A percentile compares a stretch with the other conserved stretches of the same genome.
These are phyloP conservation scores for Mercurialis annua DNA, from an alignment of 345 rosid genomes.

Conservation along the genomic window DNA sequence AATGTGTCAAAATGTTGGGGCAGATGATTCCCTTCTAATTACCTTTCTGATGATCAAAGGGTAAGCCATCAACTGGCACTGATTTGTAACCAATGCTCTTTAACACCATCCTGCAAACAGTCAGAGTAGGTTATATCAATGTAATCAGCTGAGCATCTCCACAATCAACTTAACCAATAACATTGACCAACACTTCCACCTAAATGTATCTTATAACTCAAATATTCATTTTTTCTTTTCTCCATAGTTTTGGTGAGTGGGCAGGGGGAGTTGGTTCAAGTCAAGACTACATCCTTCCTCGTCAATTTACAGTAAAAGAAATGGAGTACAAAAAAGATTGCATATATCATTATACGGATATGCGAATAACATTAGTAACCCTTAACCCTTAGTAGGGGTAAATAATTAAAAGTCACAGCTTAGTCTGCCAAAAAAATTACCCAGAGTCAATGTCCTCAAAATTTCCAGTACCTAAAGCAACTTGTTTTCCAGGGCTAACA, in stretches of 20 bases:
- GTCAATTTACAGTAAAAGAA: neutral
- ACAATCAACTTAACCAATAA: neutral
- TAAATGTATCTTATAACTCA: neutral
- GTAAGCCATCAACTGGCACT: conserved; percentile 61
- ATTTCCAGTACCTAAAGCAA: conserved; percentile 74
- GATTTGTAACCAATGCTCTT: conserved; percentile 97
- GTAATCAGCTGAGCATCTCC: conserved; percentile 4
- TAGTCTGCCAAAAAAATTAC: conserved; percentile 36
- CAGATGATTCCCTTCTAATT: conserved; percentile 1
- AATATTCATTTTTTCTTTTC: neutral
- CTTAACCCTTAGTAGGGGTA: no score
- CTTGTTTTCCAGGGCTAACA: conserved; percentile 63
- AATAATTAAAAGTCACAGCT: neutral
- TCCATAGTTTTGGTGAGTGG: no score
- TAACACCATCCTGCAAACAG: conserved; percentile 61
- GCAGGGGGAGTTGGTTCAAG: neutral
- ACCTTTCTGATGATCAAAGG: conserved; percentile 84
- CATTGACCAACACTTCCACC: neutral
- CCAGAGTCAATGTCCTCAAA: conserved; percentile 73
- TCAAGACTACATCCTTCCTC: neutral
- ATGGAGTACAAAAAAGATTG: neutral
- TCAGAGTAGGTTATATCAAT: conserved; percentile 4
- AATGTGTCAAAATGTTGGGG: neutral
- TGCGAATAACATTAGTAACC: neutral
- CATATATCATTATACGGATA: neutral